phyloP scores from a whole-genome alignment of 495 filamentous ascomycete genomes.

The Thermothielavioides terrestris region DNA sequence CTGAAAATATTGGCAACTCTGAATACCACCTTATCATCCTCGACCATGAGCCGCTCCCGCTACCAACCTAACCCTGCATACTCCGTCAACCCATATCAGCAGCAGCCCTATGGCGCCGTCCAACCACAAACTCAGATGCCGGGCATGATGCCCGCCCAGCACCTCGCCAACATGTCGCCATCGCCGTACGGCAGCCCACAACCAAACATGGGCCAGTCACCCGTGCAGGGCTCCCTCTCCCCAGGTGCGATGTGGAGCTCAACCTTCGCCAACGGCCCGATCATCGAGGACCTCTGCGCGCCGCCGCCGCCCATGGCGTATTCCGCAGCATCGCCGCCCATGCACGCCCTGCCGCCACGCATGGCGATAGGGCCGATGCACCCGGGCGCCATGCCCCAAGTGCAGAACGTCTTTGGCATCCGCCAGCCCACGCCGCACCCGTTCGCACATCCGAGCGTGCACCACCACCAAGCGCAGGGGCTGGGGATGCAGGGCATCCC shows the following conservation, averaged over 20 bases:
- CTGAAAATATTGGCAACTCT: too few relatives aligned
- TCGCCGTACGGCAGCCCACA: slow-evolving; percentile 1
- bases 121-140: slow-evolving; percentile 1
- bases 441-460: not conserved
- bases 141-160: not conserved
- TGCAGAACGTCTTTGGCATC: slow-evolving; percentile 12
- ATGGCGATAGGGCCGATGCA: slow-evolving; percentile 2
- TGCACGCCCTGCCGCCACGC: slow-evolving; percentile 1
- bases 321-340: not conserved
- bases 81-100: slow-evolving; percentile 1
- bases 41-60: slow-evolving; percentile 13
- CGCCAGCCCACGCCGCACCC: slow-evolving; percentile 1
- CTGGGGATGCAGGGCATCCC: slow-evolving; percentile 13
- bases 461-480: slow-evolving; percentile 10
- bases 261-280: slow-evolving; percentile 12
- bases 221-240: slow-evolving; percentile 7
- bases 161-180: not conserved
- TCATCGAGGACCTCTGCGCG: slow-evolving; percentile 15
- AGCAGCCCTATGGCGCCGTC: not conserved
- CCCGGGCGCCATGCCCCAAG: slow-evolving; percentile 8
- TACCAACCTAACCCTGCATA: slow-evolving; percentile 7
- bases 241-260: slow-evolving; percentile 4
- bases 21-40: not conserved
- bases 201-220: slow-evolving; percentile 1
- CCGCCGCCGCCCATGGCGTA: slow-evolving; percentile 8